Conservation (phyloP, 148 eudicot genomes). For the Dysphania ambrosioides region DNA sequence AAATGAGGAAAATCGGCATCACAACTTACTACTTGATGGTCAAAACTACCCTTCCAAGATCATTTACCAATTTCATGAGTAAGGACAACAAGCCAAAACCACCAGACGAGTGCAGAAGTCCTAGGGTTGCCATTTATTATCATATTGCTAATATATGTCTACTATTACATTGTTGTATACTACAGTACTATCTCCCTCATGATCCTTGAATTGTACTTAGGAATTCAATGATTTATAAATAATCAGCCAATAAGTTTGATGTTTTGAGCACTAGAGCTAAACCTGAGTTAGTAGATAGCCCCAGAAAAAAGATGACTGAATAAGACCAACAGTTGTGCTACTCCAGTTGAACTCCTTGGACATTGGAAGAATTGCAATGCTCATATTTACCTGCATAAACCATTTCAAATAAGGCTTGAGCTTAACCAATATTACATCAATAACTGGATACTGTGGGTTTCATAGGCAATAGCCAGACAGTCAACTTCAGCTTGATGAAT, state of each 20-base stretch:
- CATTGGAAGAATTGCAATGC: constrained; percentile 99
- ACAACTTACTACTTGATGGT: not conserved
- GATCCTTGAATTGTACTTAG: not conserved
- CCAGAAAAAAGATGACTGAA: constrained; percentile 99
- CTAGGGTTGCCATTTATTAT: too few relatives aligned
- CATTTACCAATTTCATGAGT: too few relatives aligned
- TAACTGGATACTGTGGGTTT: not conserved
- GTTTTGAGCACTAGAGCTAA: constrained; percentile 22
- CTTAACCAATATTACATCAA: not conserved
- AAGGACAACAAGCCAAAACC: too few relatives aligned
- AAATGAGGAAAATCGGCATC: not conserved
- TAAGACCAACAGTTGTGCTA: constrained; percentile 93
- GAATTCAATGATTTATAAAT: not conserved
- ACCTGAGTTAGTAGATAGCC: constrained; percentile 99
- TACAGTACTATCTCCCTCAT: not conserved
- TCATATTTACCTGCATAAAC: constrained; percentile 82
- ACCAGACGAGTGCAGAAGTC: too few relatives aligned
- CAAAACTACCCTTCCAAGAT: not conserved
- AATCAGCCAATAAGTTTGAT: not conserved
- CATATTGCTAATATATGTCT: not conserved
- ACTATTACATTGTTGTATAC: not conserved
- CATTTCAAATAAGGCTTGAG: constrained; percentile 5
- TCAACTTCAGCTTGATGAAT: constrained; percentile 10
- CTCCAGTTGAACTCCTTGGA: constrained; percentile 84
- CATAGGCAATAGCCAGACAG: not conserved